These are phyloP conservation scores for Sarcomyxa edulis DNA, from an alignment of 768 basidiomycete species.

Conservation along the genomic window DNA sequence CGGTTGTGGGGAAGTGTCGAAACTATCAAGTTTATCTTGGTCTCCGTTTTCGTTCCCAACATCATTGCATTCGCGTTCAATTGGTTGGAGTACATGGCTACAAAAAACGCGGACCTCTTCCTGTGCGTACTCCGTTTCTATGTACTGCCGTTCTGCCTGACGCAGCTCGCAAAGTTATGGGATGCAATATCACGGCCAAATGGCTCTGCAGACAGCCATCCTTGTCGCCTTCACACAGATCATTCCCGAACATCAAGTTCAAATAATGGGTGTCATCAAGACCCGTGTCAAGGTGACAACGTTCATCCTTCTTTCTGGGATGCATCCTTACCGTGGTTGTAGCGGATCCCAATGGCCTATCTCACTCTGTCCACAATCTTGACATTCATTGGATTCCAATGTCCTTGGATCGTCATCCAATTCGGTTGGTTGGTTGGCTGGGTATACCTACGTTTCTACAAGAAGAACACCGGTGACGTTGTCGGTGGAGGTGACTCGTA, in stretches of 20 bases:
- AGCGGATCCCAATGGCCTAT: conserved; percentile 94
- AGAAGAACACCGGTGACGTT: conserved; percentile 69
- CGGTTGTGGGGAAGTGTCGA: conserved; percentile 90
- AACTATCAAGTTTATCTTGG: conserved; percentile 78
- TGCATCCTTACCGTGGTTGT: conserved; percentile 8
- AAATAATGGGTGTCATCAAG: conserved; percentile 79
- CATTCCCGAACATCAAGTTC: conserved; percentile 97
- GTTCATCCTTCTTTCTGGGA: conserved; percentile 9
- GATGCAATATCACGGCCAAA: conserved; percentile 88
- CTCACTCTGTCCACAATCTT: conserved; percentile 85
- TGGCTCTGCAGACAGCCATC: conserved; percentile 82
- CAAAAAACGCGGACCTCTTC: conserved; percentile 70
- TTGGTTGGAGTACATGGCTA: conserved; percentile 77
- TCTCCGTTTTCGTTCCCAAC: conserved; percentile 77
- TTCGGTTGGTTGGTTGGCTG: conserved; percentile 99
- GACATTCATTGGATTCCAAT: conserved; percentile 79
- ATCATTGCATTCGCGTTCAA: conserved; percentile 84
- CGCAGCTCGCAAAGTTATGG: conserved; percentile 54
- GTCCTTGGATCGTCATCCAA: conserved; percentile 90
- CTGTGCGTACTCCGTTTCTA: conserved; percentile 47
- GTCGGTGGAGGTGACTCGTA: conserved; percentile 63
- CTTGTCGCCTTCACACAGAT: conserved; percentile 97
- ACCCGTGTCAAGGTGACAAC: conserved; percentile 78
- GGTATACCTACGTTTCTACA: conserved; percentile 96
- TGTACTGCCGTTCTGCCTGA: conserved; percentile 8